Percentiles rank a stretch among this genome's conserved stretches.
Evolutionary conservation across 176 grass and related monocot genomes (phyloP).

Genomic region (Triticum turgidum): DNA sequence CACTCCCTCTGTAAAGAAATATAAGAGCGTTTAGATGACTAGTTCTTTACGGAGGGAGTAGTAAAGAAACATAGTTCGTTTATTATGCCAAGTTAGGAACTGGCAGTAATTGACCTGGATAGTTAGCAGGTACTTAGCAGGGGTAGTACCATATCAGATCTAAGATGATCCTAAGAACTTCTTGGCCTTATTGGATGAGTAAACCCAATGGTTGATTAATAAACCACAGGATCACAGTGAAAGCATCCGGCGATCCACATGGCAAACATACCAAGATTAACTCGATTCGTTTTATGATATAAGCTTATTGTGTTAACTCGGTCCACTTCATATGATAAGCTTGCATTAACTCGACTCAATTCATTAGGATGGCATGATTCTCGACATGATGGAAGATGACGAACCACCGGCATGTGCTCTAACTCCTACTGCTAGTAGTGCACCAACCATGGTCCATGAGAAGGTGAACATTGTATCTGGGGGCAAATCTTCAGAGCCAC

Average conservation of each 20-base stretch:
- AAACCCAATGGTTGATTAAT: neutral
- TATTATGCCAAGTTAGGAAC: neutral
- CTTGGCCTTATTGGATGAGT: neutral
- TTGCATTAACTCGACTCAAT: neutral
- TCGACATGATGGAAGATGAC: conserved; percentile 40
- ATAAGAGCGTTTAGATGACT: too few relatives aligned
- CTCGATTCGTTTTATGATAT: neutral
- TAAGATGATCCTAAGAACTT: neutral
- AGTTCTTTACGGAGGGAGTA: too few relatives aligned
- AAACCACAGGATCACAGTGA: neutral
- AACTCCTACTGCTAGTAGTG: neutral
- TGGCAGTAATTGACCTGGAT: too few relatives aligned
- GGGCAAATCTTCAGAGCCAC: conserved; percentile 13
- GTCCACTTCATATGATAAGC: neutral
- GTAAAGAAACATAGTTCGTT: too few relatives aligned
- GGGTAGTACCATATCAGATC: neutral
- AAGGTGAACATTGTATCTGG: neutral
- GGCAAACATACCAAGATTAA: conserved; percentile 2
- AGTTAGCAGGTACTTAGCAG: neutral
- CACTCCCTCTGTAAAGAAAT: too few relatives aligned
- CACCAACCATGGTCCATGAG: conserved; percentile 18
- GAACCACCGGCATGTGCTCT: neutral
- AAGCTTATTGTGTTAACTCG: neutral
- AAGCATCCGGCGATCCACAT: conserved; percentile 20
- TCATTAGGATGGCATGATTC: conserved; percentile 14